Evolutionary conservation across 2,329 filamentous ascomycete species (phyloP).

Genomic region (Torrubiella hemipterigena): DNA sequence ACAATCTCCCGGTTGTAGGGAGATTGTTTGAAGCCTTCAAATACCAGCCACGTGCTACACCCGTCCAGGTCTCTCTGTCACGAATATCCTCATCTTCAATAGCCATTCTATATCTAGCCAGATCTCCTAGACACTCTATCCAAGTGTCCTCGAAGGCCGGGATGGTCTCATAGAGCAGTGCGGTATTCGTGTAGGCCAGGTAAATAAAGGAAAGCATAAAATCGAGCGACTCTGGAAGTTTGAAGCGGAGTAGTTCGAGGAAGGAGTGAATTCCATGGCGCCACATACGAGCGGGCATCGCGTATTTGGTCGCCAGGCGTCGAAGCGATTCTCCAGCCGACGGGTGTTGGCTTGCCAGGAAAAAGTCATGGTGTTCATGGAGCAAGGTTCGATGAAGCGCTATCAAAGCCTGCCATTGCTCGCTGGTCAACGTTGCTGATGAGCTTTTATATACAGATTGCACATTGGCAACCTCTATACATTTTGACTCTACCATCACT

Average conservation of each 20-base stretch:
- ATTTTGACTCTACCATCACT: slow-evolving; percentile 78
- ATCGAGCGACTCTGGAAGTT: slow-evolving; percentile 65
- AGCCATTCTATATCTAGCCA: slow-evolving; percentile 77
- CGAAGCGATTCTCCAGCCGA: slow-evolving; percentile 57
- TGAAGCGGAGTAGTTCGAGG: slow-evolving; percentile 62
- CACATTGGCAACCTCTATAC: slow-evolving; percentile 67
- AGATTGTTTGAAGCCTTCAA: slow-evolving; percentile 66
- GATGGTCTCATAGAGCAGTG: slow-evolving; percentile 74
- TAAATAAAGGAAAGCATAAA: slow-evolving; percentile 91
- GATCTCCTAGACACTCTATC: slow-evolving; percentile 85
- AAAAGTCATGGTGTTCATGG: slow-evolving; percentile 77
- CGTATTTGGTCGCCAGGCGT: slow-evolving; percentile 65
- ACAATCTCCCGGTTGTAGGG: slow-evolving; percentile 65
- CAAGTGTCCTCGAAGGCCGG: slow-evolving; percentile 76
- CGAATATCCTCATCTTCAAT: slow-evolving; percentile 72
- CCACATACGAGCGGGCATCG: slow-evolving; percentile 93
- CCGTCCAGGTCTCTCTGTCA: slow-evolving; percentile 71
- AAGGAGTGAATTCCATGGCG: slow-evolving; percentile 81
- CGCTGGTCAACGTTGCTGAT: slow-evolving; percentile 36
- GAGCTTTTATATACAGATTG: slow-evolving; percentile 34
- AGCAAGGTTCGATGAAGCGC: slow-evolving; percentile 69
- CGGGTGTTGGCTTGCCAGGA: slow-evolving; percentile 78
- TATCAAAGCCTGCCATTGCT: slow-evolving; percentile 73
- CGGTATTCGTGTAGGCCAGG: slow-evolving; percentile 81
- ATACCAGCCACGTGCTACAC: slow-evolving; percentile 75